Percentiles rank a stretch among this genome's conserved stretches.
Evolutionary conservation across 495 filamentous ascomycete species (phyloP).

Genomic region (Penicillium malachiteum): DNA sequence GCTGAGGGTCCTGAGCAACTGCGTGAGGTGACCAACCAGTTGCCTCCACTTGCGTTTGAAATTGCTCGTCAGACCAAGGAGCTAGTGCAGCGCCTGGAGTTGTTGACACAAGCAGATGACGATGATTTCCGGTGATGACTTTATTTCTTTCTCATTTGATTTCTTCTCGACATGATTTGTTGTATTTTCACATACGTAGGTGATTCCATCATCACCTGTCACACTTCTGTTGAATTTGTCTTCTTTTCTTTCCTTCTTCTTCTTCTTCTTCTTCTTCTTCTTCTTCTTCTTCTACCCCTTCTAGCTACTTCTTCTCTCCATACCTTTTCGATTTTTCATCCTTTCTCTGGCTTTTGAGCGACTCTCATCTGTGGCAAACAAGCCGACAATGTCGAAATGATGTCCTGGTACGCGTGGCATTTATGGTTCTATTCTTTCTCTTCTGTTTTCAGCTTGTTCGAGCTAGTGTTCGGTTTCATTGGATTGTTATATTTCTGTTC

Average conservation of each 20-base stretch:
- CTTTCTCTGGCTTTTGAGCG: constrained; percentile 31
- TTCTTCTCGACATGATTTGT: neutral
- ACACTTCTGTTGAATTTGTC: neutral
- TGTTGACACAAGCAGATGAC: constrained; percentile 35
- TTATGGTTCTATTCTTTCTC: constrained; percentile 19
- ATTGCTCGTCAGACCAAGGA: constrained; percentile 82
- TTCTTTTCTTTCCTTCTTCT: neutral
- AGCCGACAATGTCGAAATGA: constrained; percentile 46
- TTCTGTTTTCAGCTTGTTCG: constrained; percentile 7
- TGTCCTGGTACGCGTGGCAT: constrained; percentile 35
- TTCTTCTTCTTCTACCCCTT: neutral
- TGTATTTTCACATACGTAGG: neutral
- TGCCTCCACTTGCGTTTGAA: constrained; percentile 85
- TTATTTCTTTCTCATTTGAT: constrained; percentile 3
- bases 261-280: constrained; percentile 2
- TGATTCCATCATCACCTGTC: neutral
- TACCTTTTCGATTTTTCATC: constrained; percentile 10
- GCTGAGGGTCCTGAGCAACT: constrained; percentile 52
- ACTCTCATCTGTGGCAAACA: constrained; percentile 41
- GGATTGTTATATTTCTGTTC: constrained; percentile 7
- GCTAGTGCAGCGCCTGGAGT: constrained; percentile 51
- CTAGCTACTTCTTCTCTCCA: neutral
- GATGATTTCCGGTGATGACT: constrained; percentile 44
- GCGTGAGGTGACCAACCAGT: constrained; percentile 65
- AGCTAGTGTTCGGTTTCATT: neutral